Conservation (phyloP, 805 yeast genomes). For the Pichia nakasei region DNA sequence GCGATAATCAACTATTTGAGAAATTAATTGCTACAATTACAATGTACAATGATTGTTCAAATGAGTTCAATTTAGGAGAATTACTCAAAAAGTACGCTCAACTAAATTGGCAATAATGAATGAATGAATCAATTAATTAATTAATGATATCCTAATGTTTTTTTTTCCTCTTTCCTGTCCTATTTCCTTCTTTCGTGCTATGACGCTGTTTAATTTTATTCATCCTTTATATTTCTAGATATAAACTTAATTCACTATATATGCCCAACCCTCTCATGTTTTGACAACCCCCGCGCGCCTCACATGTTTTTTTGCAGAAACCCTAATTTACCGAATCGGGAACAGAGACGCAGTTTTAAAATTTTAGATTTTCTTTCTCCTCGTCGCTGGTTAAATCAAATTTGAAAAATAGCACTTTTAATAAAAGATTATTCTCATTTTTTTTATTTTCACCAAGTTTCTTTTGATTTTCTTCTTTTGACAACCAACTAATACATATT, state of each 20-base stretch:
- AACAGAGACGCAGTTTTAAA: background rate
- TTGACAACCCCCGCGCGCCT: too few relatives aligned
- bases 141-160: too few relatives aligned
- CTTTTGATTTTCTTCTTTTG: background rate
- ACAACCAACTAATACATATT: conserved; percentile 1
- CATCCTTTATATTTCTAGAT: too few relatives aligned
- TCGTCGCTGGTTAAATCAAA: background rate
- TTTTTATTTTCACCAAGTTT: background rate
- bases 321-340: background rate
- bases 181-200: too few relatives aligned
- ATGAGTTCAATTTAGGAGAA: conserved; percentile 35
- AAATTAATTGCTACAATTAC: conserved; percentile 9
- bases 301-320: background rate
- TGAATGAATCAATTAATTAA: too few relatives aligned
- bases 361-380: too few relatives aligned
- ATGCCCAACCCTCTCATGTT: too few relatives aligned
- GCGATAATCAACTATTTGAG: conserved; percentile 8
- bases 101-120: conserved; percentile 25
- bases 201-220: too few relatives aligned
- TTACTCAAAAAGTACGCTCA: conserved; percentile 34
- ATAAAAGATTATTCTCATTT: too few relatives aligned
- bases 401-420: background rate
- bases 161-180: background rate
- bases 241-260: too few relatives aligned
- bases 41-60: conserved; percentile 26